Conservation (phyloP, 805 yeast species). For the Myxozyma nipponensis region DNA sequence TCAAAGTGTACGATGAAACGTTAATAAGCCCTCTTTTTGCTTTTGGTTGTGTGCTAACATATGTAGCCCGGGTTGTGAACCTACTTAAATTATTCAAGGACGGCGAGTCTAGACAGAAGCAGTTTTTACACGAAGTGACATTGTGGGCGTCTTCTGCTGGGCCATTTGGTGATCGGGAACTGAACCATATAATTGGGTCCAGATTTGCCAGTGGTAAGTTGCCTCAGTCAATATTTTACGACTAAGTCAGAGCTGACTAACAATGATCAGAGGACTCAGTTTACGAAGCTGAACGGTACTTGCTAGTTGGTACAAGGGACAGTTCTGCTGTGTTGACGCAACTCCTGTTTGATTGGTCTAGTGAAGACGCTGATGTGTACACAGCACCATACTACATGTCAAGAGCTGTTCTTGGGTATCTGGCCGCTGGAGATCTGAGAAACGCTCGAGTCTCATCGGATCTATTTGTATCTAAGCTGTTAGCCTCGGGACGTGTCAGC, state of each 20-base stretch:
- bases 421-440: constrained; percentile 62
- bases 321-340: constrained; percentile 44
- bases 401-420: constrained; percentile 72
- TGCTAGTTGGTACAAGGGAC: constrained; percentile 62
- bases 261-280: constrained; percentile 33
- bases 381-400: constrained; percentile 40
- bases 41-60: constrained; percentile 22
- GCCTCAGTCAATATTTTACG: not conserved
- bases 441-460: constrained; percentile 47
- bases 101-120: constrained; percentile 58
- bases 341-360: constrained; percentile 51
- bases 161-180: constrained; percentile 67
- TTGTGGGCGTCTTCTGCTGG: constrained; percentile 57
- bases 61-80: constrained; percentile 42
- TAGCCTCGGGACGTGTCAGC: constrained; percentile 25
- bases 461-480: constrained; percentile 39
- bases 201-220: constrained; percentile 45
- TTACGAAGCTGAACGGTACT: constrained; percentile 68
- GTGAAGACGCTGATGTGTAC: constrained; percentile 31
- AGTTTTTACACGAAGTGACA: constrained; percentile 60
- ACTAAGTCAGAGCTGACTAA: constrained; percentile 11
- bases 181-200: constrained; percentile 70
- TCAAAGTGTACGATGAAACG: constrained; percentile 43
- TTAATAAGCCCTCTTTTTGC: constrained; percentile 40
- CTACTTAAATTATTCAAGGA: constrained; percentile 45